Evolutionary conservation across 179 eudicot genomes (phyloP).

Genomic region (Drosera spatulata): DNA sequence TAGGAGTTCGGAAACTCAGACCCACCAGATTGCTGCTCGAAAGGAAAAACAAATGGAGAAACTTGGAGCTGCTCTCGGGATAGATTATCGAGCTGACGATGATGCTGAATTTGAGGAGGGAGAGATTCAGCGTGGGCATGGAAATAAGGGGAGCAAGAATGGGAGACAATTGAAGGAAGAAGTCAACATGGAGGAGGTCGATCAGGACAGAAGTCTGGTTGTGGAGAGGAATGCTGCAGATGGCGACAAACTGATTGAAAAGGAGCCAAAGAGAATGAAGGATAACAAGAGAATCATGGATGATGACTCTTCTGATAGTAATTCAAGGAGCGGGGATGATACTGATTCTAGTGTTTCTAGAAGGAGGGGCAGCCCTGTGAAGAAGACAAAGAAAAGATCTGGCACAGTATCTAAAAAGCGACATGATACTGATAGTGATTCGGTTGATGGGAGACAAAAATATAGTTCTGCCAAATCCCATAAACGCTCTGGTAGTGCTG

Average conservation of each 20-base stretch:
- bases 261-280: slow-evolving; percentile 17
- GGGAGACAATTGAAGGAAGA: slow-evolving; percentile 2
- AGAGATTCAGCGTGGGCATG: slow-evolving; percentile 16
- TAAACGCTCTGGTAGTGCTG: background rate
- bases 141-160: slow-evolving; percentile 11
- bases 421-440: slow-evolving; percentile 3
- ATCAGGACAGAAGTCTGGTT: slow-evolving; percentile 3
- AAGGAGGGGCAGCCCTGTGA: too few relatives aligned
- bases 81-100: slow-evolving; percentile 18
- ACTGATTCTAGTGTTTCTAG: slow-evolving; percentile 1
- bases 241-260: slow-evolving; percentile 15
- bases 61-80: slow-evolving; percentile 78
- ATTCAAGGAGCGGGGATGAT: background rate
- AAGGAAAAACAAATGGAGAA: slow-evolving; percentile 92
- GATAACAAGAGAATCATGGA: slow-evolving; percentile 16
- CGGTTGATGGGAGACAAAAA: slow-evolving; percentile 1
- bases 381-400: background rate
- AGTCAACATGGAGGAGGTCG: background rate
- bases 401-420: slow-evolving; percentile 6
- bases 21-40: slow-evolving; percentile 92
- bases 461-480: background rate
- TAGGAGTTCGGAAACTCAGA: slow-evolving; percentile 90
- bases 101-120: slow-evolving; percentile 29
- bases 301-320: slow-evolving; percentile 30
- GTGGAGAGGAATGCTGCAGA: slow-evolving; percentile 8